Conservation (phyloP, 768 basidiomycete species). For the Russula vinacea region DNA sequence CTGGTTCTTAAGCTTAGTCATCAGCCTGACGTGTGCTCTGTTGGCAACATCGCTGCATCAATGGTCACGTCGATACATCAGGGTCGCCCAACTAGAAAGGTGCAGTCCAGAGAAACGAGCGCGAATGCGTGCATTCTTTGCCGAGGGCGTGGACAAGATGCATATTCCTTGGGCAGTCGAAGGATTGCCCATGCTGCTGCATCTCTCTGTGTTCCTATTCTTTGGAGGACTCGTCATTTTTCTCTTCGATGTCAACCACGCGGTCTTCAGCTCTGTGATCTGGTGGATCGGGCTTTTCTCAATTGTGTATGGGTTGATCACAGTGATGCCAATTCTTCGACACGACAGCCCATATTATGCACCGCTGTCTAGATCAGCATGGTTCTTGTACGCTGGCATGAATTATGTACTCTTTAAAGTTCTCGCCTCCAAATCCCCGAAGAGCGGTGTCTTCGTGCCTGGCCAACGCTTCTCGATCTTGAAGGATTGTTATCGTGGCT, state of each 20-base stretch:
- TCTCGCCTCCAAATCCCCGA: neutral
- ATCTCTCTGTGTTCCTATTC: constrained; percentile 7
- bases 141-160: neutral
- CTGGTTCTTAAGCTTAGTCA: constrained; percentile 12
- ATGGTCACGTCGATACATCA: constrained; percentile 8
- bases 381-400: neutral
- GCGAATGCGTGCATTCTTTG: neutral
- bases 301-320: neutral
- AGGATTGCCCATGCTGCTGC: neutral
- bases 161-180: constrained; percentile 1
- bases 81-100: neutral
- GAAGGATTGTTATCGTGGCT: too few species aligned
- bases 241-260: neutral
- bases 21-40: neutral
- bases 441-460: too few species aligned
- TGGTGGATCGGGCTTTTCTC: neutral
- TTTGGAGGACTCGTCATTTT: constrained; percentile 2
- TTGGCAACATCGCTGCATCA: neutral
- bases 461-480: too few species aligned
- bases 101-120: neutral
- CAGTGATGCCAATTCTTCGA: neutral
- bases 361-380: neutral
- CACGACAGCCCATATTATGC: neutral
- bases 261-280: neutral
- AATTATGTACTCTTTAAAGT: neutral